Conservation (phyloP, 2,329 filamentous ascomycete species). For the Diaporthe citri region DNA sequence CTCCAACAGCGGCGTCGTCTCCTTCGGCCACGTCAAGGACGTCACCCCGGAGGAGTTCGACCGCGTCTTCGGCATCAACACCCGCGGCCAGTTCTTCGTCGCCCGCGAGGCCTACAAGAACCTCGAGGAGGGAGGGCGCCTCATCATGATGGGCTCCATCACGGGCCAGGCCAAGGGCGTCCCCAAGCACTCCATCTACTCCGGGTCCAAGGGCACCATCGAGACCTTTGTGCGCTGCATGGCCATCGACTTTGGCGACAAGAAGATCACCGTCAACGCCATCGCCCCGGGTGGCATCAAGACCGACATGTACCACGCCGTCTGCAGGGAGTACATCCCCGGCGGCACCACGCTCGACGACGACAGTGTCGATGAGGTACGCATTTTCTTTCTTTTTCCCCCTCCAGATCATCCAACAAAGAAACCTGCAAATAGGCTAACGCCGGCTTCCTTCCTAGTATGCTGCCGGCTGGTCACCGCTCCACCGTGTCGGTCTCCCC, state of each 20-base stretch:
- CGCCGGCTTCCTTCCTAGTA: constrained; percentile 55
- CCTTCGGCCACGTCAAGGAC: constrained; percentile 76
- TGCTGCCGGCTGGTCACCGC: constrained; percentile 73
- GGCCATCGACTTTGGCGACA: constrained; percentile 75
- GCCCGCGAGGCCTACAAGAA: constrained; percentile 78
- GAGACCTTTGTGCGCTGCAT: constrained; percentile 83
- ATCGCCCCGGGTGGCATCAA: constrained; percentile 74
- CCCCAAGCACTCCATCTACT: constrained; percentile 80
- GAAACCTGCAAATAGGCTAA: neutral
- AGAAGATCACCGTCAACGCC: constrained; percentile 74
- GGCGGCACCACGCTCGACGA: constrained; percentile 66
- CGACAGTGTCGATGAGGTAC: constrained; percentile 68
- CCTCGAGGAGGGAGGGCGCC: constrained; percentile 74
- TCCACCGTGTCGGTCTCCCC: constrained; percentile 75
- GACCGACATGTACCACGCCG: constrained; percentile 74
- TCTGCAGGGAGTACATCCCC: constrained; percentile 73
- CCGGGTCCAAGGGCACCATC: constrained; percentile 80
- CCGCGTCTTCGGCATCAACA: constrained; percentile 77
- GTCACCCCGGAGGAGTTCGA: constrained; percentile 79
- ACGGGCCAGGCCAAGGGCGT: constrained; percentile 76
- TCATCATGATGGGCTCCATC: constrained; percentile 82
- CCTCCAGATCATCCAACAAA: too few relatives aligned
- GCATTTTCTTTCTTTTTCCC: neutral
- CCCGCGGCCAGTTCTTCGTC: constrained; percentile 79
- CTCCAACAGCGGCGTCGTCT: constrained; percentile 78